Conservation (phyloP, 495 filamentous ascomycete species). For the Neurospora hispaniola region DNA sequence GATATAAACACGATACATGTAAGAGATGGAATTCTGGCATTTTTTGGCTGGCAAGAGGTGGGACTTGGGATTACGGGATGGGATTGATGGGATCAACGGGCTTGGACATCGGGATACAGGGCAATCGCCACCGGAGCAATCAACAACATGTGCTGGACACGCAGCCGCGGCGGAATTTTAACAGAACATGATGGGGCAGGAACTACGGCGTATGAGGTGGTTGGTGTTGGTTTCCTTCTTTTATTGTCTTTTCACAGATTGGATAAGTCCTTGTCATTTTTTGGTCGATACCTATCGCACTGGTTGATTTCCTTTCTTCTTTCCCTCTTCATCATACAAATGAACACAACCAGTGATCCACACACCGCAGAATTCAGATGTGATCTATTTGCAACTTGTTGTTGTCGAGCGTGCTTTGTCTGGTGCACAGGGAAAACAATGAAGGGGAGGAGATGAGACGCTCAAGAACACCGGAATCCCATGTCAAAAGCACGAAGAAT, state of each 20-base stretch:
- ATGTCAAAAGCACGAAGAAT: too few species aligned
- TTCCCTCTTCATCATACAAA: neutral
- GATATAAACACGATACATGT: neutral
- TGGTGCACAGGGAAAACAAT: too few species aligned
- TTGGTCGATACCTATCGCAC: neutral
- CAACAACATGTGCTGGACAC: neutral
- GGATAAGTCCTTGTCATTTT: neutral
- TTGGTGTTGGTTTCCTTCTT: neutral
- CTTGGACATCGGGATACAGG: neutral
- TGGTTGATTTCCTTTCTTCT: neutral
- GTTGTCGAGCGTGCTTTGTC: too few species aligned
- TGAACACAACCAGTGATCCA: too few species aligned
- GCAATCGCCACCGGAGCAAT: neutral
- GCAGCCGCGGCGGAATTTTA: neutral
- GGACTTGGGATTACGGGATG: neutral
- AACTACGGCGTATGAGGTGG: neutral
- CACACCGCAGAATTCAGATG: too few species aligned
- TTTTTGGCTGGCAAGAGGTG: neutral
- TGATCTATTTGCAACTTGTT: too few species aligned
- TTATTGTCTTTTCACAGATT: neutral
- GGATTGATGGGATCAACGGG: neutral
- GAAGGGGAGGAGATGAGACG: too few species aligned
- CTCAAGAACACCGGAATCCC: too few species aligned
- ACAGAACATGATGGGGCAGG: neutral
- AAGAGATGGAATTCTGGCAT: neutral